Base-by-base conservation (phyloP, 495 filamentous ascomycete species). In the Aspergillus indologenus region DNA sequence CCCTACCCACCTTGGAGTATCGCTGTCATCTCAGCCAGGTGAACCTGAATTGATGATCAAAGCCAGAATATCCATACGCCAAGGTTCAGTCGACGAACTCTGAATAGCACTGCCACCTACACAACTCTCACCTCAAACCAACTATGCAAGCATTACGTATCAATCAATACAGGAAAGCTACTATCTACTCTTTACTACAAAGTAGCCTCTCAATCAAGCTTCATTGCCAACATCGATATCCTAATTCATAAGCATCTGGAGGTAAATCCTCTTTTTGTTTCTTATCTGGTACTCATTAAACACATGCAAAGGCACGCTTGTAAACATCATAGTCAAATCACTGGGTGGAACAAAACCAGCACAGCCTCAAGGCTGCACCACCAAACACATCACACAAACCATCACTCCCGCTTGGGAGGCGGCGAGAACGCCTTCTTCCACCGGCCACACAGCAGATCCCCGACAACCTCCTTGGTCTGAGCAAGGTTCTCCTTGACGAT, bases 401-500 rank as follows among this genome's bases (percentile, higher is more conserved):
- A 9, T 14, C 31, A 62, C 5, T 31, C 45, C 49, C 20, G 21
- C 34, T 61, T 65, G 45, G 68, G 65, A 62, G 62, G 59, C 20
- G 71, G 71, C 17, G 62, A 67, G 56, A 77, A 75, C 14, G 74
- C 71, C 69, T 72, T 74, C 56, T 59, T 65, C 11, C 71, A 55
- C 15, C 71, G 66, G 31, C 74, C 65, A 15, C 51, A 60, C 17
- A 55, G 46, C 60, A 77, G 58, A 59, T 77, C 73, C 34, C 62
- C 43, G 42, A 71, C 65, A 15, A 75, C 61, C 63, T 72, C 43
- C 2, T 63, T 58, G 48, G 71, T 74, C 54, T 73, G 76, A 57
- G 74, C 75, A 14, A 51, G 48, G 45, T 84, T 83, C 68, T 79
- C 66, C 61, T 67, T 68, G 1, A 85, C 81, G 56, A 86, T 74